Evolutionary conservation across 495 filamentous ascomycete genomes (phyloP).

Genomic region (Pseudomonodictys pantanalensis): DNA sequence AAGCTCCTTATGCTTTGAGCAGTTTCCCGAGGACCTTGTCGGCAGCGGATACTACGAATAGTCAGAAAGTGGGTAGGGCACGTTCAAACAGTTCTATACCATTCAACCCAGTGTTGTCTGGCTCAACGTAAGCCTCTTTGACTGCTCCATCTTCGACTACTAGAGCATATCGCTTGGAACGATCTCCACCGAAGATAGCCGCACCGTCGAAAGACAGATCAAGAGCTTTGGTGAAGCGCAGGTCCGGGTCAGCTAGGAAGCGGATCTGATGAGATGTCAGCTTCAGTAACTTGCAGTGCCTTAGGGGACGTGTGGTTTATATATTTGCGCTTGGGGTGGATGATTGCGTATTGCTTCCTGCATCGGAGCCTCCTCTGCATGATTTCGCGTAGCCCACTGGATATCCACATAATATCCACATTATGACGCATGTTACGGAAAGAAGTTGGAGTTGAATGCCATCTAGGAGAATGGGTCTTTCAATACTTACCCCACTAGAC

Average conservation of each 20-base stretch:
- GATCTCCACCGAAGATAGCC: conserved; percentile 78
- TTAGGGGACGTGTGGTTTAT: too few relatives aligned
- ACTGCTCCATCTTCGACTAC: conserved; percentile 44
- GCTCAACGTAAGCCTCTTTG: conserved; percentile 61
- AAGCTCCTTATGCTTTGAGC: background rate
- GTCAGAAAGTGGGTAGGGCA: background rate
- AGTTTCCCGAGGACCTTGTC: conserved; percentile 14
- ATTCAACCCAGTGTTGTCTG: conserved; percentile 86
- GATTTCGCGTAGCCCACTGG: too few relatives aligned
- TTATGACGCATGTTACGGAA: too few relatives aligned
- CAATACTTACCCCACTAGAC: conserved; percentile 66
- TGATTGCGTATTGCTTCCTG: too few relatives aligned
- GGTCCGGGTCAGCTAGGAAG: conserved; percentile 87
- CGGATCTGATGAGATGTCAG: conserved; percentile 56
- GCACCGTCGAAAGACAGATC: conserved; percentile 80
- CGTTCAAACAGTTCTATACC: conserved; percentile 47
- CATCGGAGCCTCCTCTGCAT: too few relatives aligned
- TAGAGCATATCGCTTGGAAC: conserved; percentile 87
- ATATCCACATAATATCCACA: too few relatives aligned
- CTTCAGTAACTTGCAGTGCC: background rate
- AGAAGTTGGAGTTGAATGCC: too few relatives aligned
- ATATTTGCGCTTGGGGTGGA: too few relatives aligned
- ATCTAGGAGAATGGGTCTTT: too few relatives aligned
- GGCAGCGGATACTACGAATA: conserved; percentile 14
- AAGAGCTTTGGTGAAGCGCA: conserved; percentile 76